phyloP scores from a whole-genome alignment of 2,329 filamentous ascomycete species.

The Bipolaris zeicola region DNA sequence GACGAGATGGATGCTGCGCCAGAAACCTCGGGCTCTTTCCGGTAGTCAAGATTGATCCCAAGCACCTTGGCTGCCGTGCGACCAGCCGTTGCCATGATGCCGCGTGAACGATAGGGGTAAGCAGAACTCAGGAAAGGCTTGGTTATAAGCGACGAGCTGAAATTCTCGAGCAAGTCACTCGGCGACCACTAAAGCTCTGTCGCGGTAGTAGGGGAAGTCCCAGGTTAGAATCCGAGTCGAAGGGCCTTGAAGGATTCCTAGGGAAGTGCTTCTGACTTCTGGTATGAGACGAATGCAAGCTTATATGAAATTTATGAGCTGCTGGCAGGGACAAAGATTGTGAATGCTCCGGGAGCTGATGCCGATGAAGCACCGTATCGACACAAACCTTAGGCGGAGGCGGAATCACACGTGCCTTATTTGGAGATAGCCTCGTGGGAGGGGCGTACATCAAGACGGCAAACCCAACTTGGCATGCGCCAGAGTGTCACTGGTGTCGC shows the following conservation, averaged over 20 bases:
- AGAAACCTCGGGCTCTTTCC: constrained; percentile 71
- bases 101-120: background rate
- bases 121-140: background rate
- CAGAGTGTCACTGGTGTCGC: constrained; percentile 11
- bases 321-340: constrained; percentile 12
- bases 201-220: background rate
- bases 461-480: constrained; percentile 29
- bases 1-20: constrained; percentile 81
- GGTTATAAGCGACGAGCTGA: background rate
- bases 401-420: constrained; percentile 26
- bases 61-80: constrained; percentile 77
- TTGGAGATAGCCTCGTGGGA: constrained; percentile 18
- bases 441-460: constrained; percentile 20
- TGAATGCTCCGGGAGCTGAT: constrained; percentile 10
- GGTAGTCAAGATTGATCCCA: constrained; percentile 78
- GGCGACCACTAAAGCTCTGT: background rate
- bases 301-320: constrained; percentile 5
- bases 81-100: constrained; percentile 62
- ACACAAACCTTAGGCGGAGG: constrained; percentile 25
- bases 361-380: constrained; percentile 22
- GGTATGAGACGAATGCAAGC: constrained; percentile 3
- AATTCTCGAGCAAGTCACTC: background rate
- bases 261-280: background rate
- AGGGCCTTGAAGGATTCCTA: too few species aligned
- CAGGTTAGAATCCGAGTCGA: background rate